phyloP scores from a whole-genome alignment of 2,329 filamentous ascomycete genomes.

The Paecilomyces variotii region DNA sequence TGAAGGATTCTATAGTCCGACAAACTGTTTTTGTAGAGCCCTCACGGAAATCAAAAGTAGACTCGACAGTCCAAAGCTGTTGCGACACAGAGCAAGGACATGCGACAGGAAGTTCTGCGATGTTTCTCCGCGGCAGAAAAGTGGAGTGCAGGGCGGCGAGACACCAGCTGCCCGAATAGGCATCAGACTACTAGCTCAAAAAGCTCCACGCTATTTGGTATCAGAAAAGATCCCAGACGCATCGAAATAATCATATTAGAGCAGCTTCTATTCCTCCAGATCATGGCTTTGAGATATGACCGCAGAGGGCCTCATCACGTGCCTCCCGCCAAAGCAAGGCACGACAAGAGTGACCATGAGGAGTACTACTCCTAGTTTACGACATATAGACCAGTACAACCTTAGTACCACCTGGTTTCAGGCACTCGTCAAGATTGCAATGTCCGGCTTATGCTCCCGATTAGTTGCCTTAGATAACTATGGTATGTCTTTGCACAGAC shows the following conservation, averaged over 20 bases:
- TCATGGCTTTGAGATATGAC: no score
- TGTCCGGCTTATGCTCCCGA: not conserved
- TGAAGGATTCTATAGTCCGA: not conserved
- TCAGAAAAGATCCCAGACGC: no score
- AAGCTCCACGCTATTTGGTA: no score
- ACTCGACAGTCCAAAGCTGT: not conserved
- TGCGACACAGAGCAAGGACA: not conserved
- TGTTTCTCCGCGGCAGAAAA: not conserved
- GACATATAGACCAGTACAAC: no score
- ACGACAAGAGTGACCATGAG: no score
- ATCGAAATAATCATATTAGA: no score
- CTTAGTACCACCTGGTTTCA: not conserved
- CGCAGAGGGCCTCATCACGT: no score
- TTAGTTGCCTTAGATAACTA: not conserved
- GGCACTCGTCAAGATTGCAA: not conserved
- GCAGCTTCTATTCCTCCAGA: no score
- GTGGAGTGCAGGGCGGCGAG: not conserved
- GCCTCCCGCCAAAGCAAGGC: no score
- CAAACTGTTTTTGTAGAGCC: not conserved
- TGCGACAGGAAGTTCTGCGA: not conserved
- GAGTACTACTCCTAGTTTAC: no score
- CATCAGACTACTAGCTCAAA: no score
- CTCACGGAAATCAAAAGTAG: not conserved
- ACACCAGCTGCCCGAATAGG: no score
- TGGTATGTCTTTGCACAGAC: not conserved